Percentiles rank a stretch among this genome's conserved stretches.
Evolutionary conservation across 495 filamentous ascomycete species (phyloP).

Genomic region (Collariella sp.): DNA sequence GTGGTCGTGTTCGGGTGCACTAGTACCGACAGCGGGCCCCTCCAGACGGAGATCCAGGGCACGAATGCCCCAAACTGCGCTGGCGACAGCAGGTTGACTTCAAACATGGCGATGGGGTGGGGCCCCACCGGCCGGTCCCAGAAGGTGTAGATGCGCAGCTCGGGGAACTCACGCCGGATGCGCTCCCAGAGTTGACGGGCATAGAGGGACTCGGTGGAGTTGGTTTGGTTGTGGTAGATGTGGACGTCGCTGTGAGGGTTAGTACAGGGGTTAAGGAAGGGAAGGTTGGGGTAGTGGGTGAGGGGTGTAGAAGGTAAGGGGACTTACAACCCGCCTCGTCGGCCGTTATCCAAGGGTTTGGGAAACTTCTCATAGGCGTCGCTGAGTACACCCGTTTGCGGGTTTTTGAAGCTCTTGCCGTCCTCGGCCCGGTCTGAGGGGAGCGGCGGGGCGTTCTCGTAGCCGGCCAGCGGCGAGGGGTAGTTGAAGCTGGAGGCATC

Average conservation of each 20-base stretch:
- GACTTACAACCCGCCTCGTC: constrained; percentile 50
- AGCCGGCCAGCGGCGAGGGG: constrained; percentile 60
- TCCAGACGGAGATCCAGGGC: constrained; percentile 73
- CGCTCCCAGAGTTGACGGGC: constrained; percentile 67
- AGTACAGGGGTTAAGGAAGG: neutral
- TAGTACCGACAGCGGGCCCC: constrained; percentile 71
- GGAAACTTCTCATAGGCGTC: constrained; percentile 56
- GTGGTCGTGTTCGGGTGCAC: constrained; percentile 78
- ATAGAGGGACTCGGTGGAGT: constrained; percentile 47
- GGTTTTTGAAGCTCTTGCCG: constrained; percentile 59
- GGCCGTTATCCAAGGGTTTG: constrained; percentile 53
- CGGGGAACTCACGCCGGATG: constrained; percentile 78
- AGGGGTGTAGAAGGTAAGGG: neutral
- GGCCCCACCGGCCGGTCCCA: constrained; percentile 74
- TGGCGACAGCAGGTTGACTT: constrained; percentile 80
- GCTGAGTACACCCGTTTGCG: constrained; percentile 47
- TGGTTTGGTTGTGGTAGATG: constrained; percentile 68
- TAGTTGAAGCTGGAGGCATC: constrained; percentile 36
- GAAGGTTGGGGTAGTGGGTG: neutral
- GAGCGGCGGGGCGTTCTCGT: constrained; percentile 53
- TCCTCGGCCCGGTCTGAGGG: constrained; percentile 54
- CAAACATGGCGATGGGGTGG: constrained; percentile 81
- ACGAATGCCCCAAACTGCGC: constrained; percentile 84
- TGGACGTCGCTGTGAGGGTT: constrained; percentile 56
- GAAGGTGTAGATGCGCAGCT: constrained; percentile 71